A percentile compares a stretch with the other conserved stretches of the same genome.
These are phyloP conservation scores for Favolaschia claudopus DNA, from an alignment of 768 basidiomycete species.

Conservation along the genomic window DNA sequence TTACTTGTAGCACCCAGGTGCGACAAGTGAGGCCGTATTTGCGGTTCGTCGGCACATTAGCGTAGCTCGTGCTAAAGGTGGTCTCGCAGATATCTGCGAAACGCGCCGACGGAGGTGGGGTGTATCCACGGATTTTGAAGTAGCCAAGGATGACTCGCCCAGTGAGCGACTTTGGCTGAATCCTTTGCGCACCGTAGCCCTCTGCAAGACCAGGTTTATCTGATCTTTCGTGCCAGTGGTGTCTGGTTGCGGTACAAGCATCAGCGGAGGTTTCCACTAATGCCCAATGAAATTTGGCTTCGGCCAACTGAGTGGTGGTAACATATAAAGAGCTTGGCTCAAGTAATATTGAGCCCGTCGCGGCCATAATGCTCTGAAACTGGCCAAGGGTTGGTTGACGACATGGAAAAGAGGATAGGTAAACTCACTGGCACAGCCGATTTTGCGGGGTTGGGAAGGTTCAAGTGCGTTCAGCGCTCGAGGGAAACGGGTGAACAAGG, in stretches of 20 bases:
- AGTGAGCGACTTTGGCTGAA: slow-evolving; percentile 27
- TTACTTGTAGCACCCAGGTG: slow-evolving; percentile 29
- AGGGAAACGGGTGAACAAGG: neutral
- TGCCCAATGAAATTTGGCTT: slow-evolving; percentile 32
- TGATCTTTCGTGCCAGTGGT: slow-evolving; percentile 31
- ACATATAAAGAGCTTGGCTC: slow-evolving; percentile 27
- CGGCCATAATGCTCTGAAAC: slow-evolving; percentile 11
- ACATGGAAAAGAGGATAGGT: no score
- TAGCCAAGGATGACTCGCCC: slow-evolving; percentile 31
- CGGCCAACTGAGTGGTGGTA: slow-evolving; percentile 28
- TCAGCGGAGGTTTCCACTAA: slow-evolving; percentile 21
- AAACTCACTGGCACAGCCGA: no score
- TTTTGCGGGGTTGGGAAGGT: no score
- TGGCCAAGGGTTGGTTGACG: no score
- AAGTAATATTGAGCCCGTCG: slow-evolving; percentile 16
- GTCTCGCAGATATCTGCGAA: slow-evolving; percentile 22
- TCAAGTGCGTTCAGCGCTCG: slow-evolving; percentile 7
- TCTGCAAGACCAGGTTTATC: slow-evolving; percentile 16
- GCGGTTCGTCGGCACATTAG: slow-evolving; percentile 28
- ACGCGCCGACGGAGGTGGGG: slow-evolving; percentile 2
- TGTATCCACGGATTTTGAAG: slow-evolving; percentile 25
- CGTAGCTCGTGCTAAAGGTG: slow-evolving; percentile 26
- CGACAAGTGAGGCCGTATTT: slow-evolving; percentile 28
- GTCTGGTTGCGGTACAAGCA: slow-evolving; percentile 25
- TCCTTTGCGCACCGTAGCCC: slow-evolving; percentile 24